phyloP scores from a whole-genome alignment of 2,329 filamentous ascomycete genomes.

The Periconia sp. region DNA sequence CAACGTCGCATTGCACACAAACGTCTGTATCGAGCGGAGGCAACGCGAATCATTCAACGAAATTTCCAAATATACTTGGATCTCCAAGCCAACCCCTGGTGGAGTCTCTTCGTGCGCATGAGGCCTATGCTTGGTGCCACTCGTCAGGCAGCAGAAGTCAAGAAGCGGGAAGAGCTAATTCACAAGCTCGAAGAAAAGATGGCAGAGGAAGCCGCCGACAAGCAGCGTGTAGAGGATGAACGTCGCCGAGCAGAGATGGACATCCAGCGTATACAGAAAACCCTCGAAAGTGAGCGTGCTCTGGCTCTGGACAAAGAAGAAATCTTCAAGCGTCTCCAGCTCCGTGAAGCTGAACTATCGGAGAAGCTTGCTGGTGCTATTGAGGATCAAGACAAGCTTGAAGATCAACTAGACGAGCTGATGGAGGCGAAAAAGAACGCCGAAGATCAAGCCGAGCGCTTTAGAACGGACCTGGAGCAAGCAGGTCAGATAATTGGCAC shows the following conservation, averaged over 20 bases:
- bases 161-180: conserved; percentile 93
- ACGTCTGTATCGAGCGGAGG: conserved; percentile 89
- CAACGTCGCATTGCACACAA: conserved; percentile 90
- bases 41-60: conserved; percentile 88
- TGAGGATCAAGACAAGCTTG: conserved; percentile 89
- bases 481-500: conserved; percentile 83
- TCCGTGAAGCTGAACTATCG: conserved; percentile 85
- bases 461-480: conserved; percentile 83
- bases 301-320: conserved; percentile 97
- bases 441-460: conserved; percentile 79
- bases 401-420: conserved; percentile 88
- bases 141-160: conserved; percentile 87
- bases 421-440: conserved; percentile 86
- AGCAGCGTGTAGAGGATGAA: conserved; percentile 85
- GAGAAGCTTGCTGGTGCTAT: conserved; percentile 92
- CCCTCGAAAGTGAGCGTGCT: conserved; percentile 92
- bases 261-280: conserved; percentile 87
- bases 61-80: conserved; percentile 93
- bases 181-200: conserved; percentile 82
- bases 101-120: conserved; percentile 93
- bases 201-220: conserved; percentile 71
- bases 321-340: conserved; percentile 94
- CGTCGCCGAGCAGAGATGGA: conserved; percentile 83
- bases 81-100: conserved; percentile 93
- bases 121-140: conserved; percentile 91